Base-by-base conservation (phyloP, 2,329 filamentous ascomycete genomes). In the Aspergillus sp. region DNA sequence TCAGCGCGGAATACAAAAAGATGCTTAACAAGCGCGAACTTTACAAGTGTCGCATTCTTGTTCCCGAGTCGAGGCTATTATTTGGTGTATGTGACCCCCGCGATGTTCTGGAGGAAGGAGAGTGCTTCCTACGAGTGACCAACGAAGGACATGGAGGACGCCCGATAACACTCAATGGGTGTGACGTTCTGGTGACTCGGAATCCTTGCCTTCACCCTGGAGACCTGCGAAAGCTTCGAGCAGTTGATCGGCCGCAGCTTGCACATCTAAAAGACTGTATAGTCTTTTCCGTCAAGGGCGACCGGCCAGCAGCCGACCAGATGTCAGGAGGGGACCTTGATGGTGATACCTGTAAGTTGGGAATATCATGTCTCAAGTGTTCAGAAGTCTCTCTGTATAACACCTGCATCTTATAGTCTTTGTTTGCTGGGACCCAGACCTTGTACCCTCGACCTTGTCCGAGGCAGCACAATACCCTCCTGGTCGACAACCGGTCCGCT, bases 11-110 rank as follows among this genome's bases (percentile, higher is more conserved):
- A 15, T 48, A 48, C 27, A 48, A 34, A 17, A 48, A 33, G n/a
- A 48, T 48, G 45, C 45, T 48, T 2, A 48, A 30, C 27, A 48
- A 48, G 45, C 45, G 45, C 9, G 45, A 34, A 15, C 5, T 6
- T 15, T 5, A 33, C 20, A 44, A 12, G 11, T 53, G 22, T n/a
- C 39, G 40, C 7, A 53, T 44, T 13, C 27, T 48, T 7, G 24
- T 48, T 2, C 45, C 27, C 15, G 24, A 48, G 17, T 53, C 50
- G 33, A 20, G 50, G 13, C 24, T 53, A 17, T 8, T 53, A n/a
- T 53, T 53, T 19, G 50, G 50, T 5, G 22, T 40, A 13, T 53
- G 50, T 45, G 50, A 53, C 24, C 50, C 40, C 20, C 50, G 39
- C 37, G 50, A 17, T 17, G 22, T 45, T 12, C 22, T 53, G n/a